phyloP scores from a whole-genome alignment of 164 flowering plant species.

The Chimonanthus salicifolius region DNA sequence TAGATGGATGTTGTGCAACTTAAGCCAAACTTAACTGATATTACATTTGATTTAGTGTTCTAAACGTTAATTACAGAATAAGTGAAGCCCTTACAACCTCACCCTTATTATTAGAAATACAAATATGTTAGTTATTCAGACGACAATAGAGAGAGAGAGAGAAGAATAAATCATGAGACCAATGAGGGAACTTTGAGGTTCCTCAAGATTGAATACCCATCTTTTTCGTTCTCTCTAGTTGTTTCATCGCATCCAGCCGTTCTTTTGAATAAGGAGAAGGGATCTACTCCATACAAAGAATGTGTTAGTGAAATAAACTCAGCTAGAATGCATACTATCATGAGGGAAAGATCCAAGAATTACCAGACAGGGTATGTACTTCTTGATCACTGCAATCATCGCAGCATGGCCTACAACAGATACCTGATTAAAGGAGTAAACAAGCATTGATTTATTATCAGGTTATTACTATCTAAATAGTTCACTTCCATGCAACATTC shows the following conservation, averaged over 20 bases:
- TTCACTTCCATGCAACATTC: no score
- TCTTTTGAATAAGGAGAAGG: slow-evolving; percentile 58
- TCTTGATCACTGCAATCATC: slow-evolving; percentile 54
- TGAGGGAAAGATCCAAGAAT: not conserved
- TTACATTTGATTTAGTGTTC: no score
- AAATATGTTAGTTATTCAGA: no score
- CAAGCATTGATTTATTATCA: not conserved
- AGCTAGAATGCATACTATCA: not conserved
- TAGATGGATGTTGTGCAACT: no score
- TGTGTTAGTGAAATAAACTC: not conserved
- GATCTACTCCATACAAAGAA: slow-evolving; percentile 28
- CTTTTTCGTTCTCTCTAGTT: slow-evolving; percentile 56
- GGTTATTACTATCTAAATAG: no score
- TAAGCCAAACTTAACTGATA: no score
- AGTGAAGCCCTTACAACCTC: no score
- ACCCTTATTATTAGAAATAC: no score
- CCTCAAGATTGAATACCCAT: slow-evolving; percentile 29
- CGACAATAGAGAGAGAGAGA: not conserved
- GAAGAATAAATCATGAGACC: not conserved
- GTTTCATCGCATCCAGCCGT: slow-evolving; percentile 45
- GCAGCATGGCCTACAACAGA: slow-evolving; percentile 70
- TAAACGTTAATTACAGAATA: no score
- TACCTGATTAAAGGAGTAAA: slow-evolving; percentile 26
- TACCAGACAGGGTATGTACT: slow-evolving; percentile 59
- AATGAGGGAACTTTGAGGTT: slow-evolving; percentile 15